Conservation (phyloP, 2,329 filamentous ascomycete species). For the Fusarium caatingaense region DNA sequence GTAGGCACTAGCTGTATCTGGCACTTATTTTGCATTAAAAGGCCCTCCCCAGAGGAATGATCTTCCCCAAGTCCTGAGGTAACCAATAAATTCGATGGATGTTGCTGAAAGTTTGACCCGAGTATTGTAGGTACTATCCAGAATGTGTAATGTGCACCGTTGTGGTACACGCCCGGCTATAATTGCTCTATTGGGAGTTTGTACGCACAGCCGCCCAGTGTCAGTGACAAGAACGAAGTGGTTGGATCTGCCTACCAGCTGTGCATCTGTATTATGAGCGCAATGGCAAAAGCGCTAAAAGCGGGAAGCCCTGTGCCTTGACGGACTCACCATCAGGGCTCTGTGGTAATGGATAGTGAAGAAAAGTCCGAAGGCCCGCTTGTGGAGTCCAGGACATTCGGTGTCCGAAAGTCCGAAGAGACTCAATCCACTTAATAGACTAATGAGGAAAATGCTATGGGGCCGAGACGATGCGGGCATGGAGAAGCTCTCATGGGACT, state of each 20-base stretch:
- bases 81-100: neutral
- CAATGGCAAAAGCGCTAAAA: neutral
- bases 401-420: conserved; percentile 37
- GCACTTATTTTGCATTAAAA: neutral
- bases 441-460: neutral
- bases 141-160: neutral
- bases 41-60: neutral
- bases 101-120: neutral
- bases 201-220: too few relatives aligned
- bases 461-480: neutral
- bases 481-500: conserved; percentile 13
- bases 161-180: neutral
- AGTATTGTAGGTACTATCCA: neutral
- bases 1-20: neutral
- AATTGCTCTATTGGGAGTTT: neutral
- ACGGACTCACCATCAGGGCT: neutral
- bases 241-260: neutral
- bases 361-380: conserved; percentile 19
- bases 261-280: neutral
- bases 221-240: neutral
- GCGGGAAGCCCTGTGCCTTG: too few relatives aligned
- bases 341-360: conserved; percentile 13
- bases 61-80: neutral
- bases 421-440: conserved; percentile 29
- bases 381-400: conserved; percentile 23